Evolutionary conservation across 495 filamentous ascomycete genomes (phyloP).

Genomic region (Penicillium diatomitis): DNA sequence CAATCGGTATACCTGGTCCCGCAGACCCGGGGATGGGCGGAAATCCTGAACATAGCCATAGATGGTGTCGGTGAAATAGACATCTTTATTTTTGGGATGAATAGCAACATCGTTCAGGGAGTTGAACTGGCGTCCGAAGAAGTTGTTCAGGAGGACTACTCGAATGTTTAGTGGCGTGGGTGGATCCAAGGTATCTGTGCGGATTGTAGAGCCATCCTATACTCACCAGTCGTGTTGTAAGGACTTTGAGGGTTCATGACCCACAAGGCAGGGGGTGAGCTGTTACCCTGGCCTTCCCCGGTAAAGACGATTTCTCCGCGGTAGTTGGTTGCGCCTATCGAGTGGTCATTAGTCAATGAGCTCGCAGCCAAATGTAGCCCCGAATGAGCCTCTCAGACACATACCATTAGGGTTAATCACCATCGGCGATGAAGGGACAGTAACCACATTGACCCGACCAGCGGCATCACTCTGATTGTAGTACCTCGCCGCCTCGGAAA

Average conservation of each 20-base stretch:
- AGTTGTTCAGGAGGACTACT: slow-evolving; percentile 25
- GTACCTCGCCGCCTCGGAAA: slow-evolving; percentile 29
- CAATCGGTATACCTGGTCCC: slow-evolving; percentile 33
- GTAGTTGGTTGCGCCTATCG: slow-evolving; percentile 39
- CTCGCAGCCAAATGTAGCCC: too few species aligned
- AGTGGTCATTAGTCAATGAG: neutral
- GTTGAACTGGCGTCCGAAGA: slow-evolving; percentile 27
- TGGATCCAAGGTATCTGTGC: too few species aligned
- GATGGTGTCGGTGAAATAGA: slow-evolving; percentile 38
- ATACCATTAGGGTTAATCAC: slow-evolving; percentile 44
- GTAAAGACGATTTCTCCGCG: slow-evolving; percentile 35
- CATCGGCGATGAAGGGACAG: slow-evolving; percentile 23
- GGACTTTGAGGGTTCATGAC: slow-evolving; percentile 38
- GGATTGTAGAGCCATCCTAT: neutral
- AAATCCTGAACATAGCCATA: slow-evolving; percentile 29
- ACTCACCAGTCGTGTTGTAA: slow-evolving; percentile 40
- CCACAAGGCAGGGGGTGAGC: slow-evolving; percentile 29
- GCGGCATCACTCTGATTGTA: slow-evolving; percentile 29
- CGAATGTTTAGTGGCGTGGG: neutral
- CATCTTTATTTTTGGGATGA: slow-evolving; percentile 29
- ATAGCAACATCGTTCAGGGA: slow-evolving; percentile 21
- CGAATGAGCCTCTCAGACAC: neutral
- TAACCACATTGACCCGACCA: slow-evolving; percentile 30
- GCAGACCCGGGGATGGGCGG: slow-evolving; percentile 23
- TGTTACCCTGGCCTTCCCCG: slow-evolving; percentile 39